phyloP scores from a whole-genome alignment of 2,329 filamentous ascomycete genomes.

The Lachnellula suecica region DNA sequence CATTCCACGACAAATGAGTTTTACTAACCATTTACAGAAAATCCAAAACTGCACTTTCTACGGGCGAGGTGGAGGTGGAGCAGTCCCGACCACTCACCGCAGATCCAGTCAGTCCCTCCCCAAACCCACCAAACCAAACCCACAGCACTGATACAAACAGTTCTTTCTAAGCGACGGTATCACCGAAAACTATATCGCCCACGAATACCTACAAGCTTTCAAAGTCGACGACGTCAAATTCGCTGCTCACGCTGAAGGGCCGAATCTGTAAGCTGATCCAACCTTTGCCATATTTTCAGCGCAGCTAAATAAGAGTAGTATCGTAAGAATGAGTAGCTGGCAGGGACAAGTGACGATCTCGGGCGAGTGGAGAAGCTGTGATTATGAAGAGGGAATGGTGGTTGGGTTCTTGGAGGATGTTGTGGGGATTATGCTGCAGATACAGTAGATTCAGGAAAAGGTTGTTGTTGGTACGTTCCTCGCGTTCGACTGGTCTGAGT shows the following conservation, averaged over 20 bases:
- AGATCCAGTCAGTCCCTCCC: constrained; percentile 11
- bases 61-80: no score
- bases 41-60: background rate
- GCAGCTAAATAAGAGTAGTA: constrained; percentile 2
- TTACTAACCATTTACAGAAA: background rate
- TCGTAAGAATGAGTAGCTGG: constrained; percentile 21
- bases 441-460: no score
- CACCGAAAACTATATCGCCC: constrained; percentile 20
- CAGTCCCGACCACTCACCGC: background rate
- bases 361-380: constrained; percentile 20
- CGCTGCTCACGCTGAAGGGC: constrained; percentile 18
- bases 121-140: background rate
- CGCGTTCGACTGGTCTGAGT: no score
- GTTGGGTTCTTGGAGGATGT: constrained; percentile 16
- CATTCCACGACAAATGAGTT: no score
- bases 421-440: constrained; percentile 11
- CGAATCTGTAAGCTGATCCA: constrained; percentile 11
- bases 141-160: background rate
- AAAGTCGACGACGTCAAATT: constrained; percentile 18
- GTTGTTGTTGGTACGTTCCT: no score
- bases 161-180: constrained; percentile 25
- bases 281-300: background rate
- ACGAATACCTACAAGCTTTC: constrained; percentile 12
- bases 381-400: constrained; percentile 12
- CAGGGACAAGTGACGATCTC: constrained; percentile 12